Base-by-base conservation (phyloP, 2,329 filamentous ascomycete species). In the Fusarium sp. region DNA sequence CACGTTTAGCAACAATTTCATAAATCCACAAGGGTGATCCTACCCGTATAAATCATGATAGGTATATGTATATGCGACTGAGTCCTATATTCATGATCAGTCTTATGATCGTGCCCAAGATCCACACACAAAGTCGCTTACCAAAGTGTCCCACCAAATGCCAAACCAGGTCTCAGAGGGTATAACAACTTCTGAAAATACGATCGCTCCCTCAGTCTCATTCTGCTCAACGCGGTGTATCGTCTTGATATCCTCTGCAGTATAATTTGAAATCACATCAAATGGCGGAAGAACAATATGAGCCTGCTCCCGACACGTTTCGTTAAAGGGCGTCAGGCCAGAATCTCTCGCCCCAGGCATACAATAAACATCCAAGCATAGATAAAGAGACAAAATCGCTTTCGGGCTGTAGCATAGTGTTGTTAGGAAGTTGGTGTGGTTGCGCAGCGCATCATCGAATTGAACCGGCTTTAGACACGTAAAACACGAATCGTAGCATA, bases 361-460 rank as follows among this genome's bases (percentile, higher is more conserved):
- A 62, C 82, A 83, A 68, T 80, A 78, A 4, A 76, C 65, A 6
- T 73, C 64, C 13, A 79, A 44, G 37, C 82, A 84, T 0, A 83
- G 58, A 17, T 78, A 81, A 10, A 81, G 64, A 4, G 80, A 81
- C 2, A 67, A 9, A 4, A 76, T 62, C 3, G 68, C 64, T 27
- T 75, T 64, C 0, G 56, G 65, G 32, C 78, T 81, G 30, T 73
- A 62, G 56, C 80, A 82, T 2, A 68, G 50, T 15, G 63, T 61
- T 15, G 65, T 62, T 7, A 62, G 53, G 9, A 65, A 54, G n/a
- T 54, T 67, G 7, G 70, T 68, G 19, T 65, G 59, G 5, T 68
- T 60, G 17, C 56, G 30, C 5, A 70, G 62, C 41, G 70, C 65
- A 47, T 81, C 79, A 49, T 70, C 68, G 58, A 80, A 81, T n/a